Evolutionary conservation across 192 early-diverging fungal genomes (phyloP).

Genomic region (Coemansia sp.): DNA sequence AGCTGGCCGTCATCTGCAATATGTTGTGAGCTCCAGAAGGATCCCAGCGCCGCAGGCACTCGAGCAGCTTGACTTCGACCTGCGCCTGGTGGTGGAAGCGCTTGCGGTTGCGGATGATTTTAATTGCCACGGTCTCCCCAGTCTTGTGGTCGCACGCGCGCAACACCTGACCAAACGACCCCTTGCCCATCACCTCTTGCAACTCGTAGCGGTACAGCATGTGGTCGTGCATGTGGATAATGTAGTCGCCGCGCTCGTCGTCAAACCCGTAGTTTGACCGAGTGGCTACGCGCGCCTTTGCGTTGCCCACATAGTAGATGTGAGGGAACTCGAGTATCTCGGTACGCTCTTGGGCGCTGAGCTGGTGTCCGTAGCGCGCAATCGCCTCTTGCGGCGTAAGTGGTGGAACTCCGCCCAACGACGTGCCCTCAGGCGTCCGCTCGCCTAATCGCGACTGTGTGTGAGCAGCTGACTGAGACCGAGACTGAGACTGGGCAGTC

Average conservation of each 20-base stretch:
- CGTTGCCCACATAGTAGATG: constrained; percentile 89
- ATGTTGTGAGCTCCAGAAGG: constrained; percentile 75
- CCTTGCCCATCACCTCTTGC: constrained; percentile 87
- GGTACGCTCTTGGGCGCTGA: constrained; percentile 83
- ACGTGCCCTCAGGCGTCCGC: constrained; percentile 23
- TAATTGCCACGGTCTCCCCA: constrained; percentile 83
- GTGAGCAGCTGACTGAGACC: constrained; percentile 28
- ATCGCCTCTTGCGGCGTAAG: constrained; percentile 65
- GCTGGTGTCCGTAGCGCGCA: constrained; percentile 67
- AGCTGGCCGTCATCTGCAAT: constrained; percentile 87
- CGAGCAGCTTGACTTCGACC: constrained; percentile 94
- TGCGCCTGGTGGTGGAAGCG: constrained; percentile 94
- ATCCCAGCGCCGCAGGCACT: constrained; percentile 83
- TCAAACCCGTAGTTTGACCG: constrained; percentile 64
- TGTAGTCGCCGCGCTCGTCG: constrained; percentile 95
- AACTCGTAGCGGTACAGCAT: constrained; percentile 93
- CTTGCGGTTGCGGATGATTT: constrained; percentile 96
- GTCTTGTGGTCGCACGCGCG: constrained; percentile 94
- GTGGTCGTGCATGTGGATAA: constrained; percentile 87
- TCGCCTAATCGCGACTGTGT: constrained; percentile 27
- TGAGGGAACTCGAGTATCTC: constrained; percentile 84
- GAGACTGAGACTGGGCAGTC: constrained; percentile 9
- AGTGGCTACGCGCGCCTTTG: constrained; percentile 54
- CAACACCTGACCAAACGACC: constrained; percentile 94
- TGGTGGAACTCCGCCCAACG: constrained; percentile 49